Percentiles rank a stretch among this genome's conserved stretches.
Conservation (phyloP, 345 rosid genomes). For the Luvunga scandens region DNA sequence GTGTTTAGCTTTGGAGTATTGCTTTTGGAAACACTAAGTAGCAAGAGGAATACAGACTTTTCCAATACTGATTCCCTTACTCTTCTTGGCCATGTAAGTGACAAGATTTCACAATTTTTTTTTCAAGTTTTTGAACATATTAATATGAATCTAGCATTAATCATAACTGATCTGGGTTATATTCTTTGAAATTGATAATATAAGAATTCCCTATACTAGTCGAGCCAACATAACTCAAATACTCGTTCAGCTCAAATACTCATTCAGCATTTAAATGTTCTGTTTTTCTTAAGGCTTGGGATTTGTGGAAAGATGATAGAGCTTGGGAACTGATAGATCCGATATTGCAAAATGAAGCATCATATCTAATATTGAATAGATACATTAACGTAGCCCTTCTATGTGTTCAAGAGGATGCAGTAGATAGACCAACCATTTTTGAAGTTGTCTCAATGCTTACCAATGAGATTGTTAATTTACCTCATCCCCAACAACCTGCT, state of each 20-base stretch:
- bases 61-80: conserved; percentile 8
- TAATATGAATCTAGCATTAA: neutral
- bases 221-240: neutral
- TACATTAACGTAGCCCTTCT: conserved; percentile 13
- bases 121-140: no score
- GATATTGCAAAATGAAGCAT: neutral
- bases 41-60: conserved; percentile 31
- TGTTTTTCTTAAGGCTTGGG: conserved; percentile 28
- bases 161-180: no score
- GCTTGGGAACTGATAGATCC: conserved; percentile 15
- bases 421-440: conserved; percentile 26
- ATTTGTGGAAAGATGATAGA: conserved; percentile 22
- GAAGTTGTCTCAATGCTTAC: conserved; percentile 21
- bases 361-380: neutral
- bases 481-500: conserved; percentile 25
- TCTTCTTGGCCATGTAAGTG: conserved; percentile 30
- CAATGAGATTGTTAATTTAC: conserved; percentile 7
- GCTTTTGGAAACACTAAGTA: conserved; percentile 27
- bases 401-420: conserved; percentile 22
- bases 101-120: neutral
- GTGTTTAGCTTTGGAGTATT: conserved; percentile 35
- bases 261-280: neutral
- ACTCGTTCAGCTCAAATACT: neutral
- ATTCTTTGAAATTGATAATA: neutral
- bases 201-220: no score